These are phyloP conservation scores for Alternaria arbusti DNA, from an alignment of 2,329 filamentous ascomycete species.

Conservation along the genomic window DNA sequence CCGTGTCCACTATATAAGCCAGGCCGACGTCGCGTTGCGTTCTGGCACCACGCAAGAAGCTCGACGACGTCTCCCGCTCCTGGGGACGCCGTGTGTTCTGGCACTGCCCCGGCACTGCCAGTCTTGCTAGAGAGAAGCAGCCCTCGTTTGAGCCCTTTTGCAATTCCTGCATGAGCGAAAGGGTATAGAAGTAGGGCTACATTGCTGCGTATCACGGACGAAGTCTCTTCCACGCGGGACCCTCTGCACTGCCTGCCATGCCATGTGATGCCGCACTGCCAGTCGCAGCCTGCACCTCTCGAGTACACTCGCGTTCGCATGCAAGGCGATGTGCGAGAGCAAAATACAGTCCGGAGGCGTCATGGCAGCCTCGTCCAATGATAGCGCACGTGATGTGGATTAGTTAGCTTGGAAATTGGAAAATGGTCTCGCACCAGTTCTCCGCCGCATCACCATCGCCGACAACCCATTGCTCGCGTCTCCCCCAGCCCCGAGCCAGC, in stretches of 20 bases:
- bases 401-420: background rate
- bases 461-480: constrained; percentile 45
- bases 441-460: constrained; percentile 37
- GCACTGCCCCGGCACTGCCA: constrained; percentile 23
- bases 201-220: constrained; percentile 4
- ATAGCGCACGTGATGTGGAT: background rate
- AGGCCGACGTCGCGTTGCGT: constrained; percentile 1
- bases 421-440: constrained; percentile 12
- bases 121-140: constrained; percentile 45
- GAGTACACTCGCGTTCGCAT: background rate
- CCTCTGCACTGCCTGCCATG: background rate
- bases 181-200: constrained; percentile 45
- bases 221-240: background rate
- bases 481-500: constrained; percentile 46
- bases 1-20: background rate
- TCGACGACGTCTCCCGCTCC: constrained; percentile 37
- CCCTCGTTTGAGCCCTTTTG: constrained; percentile 48
- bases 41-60: constrained; percentile 37
- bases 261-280: background rate
- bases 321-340: background rate
- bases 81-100: constrained; percentile 44
- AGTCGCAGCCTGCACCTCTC: background rate
- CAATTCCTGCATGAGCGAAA: constrained; percentile 38
- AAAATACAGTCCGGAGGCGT: background rate
- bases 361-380: background rate